Percentiles rank a stretch among this genome's conserved stretches.
Evolutionary conservation across 2,329 filamentous ascomycete genomes (phyloP).

Genomic region (Cladosporium sp.): DNA sequence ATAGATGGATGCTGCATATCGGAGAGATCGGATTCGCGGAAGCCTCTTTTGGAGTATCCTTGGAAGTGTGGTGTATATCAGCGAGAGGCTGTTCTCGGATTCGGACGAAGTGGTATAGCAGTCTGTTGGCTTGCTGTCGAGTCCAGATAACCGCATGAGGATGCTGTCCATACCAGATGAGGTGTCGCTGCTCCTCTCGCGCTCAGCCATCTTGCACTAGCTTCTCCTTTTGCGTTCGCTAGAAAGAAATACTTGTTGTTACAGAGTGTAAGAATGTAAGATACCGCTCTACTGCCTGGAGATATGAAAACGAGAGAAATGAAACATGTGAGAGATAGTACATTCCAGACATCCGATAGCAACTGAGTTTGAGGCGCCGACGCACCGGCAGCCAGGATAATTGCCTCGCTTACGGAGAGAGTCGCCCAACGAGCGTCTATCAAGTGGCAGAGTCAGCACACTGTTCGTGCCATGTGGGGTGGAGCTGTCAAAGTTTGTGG

Average conservation of each 20-base stretch:
- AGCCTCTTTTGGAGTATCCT: not conserved
- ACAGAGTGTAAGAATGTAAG: not conserved
- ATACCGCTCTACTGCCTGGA: too few relatives aligned
- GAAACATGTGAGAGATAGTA: not conserved
- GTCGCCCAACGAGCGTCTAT: constrained; percentile 10
- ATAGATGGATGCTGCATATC: constrained; percentile 2
- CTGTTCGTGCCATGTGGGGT: constrained; percentile 2
- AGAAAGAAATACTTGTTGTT: not conserved
- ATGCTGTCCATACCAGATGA: not conserved
- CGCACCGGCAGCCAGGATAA: not conserved
- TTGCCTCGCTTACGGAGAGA: constrained; percentile 4
- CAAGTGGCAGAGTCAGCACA: constrained; percentile 6
- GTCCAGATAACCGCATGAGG: not conserved
- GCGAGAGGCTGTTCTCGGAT: not conserved
- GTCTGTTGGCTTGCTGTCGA: not conserved
- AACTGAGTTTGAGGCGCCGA: not conserved
- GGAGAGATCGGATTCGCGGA: constrained; percentile 3
- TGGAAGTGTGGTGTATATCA: constrained; percentile 11
- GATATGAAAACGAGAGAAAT: not conserved
- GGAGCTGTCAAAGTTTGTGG: constrained; percentile 2
- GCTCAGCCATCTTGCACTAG: not conserved
- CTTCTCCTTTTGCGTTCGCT: too few relatives aligned
- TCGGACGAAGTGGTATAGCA: not conserved
- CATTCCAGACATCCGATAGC: not conserved
- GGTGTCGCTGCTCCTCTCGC: not conserved